A percentile compares a stretch with the other conserved stretches of the same genome.
These are phyloP conservation scores for Trametopsis cervina DNA, from an alignment of 768 basidiomycete species.

Conservation along the genomic window DNA sequence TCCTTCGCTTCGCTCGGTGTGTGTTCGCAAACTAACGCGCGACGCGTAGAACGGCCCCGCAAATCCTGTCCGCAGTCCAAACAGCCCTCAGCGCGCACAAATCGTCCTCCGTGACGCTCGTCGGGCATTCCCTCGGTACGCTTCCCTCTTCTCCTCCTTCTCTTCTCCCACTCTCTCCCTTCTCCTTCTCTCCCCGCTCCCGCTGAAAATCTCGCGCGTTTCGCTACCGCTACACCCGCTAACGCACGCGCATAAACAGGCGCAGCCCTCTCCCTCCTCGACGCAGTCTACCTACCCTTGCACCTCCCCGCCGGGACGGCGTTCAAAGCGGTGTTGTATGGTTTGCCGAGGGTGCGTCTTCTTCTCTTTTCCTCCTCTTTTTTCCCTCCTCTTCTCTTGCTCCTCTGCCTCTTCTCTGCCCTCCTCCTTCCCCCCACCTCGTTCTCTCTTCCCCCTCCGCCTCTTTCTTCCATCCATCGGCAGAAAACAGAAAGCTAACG, in stretches of 20 bases:
- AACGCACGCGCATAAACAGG: too few species aligned
- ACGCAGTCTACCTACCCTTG: slow-evolving; percentile 34
- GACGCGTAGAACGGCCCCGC: slow-evolving; percentile 29
- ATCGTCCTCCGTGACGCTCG: slow-evolving; percentile 34
- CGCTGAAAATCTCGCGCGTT: too few species aligned
- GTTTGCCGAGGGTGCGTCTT: slow-evolving; percentile 28
- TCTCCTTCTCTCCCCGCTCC: not conserved
- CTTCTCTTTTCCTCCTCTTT: too few species aligned
- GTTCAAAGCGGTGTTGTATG: slow-evolving; percentile 28
- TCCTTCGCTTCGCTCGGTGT: too few species aligned
- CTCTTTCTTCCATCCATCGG: slow-evolving; percentile 12
- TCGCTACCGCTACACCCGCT: too few species aligned
- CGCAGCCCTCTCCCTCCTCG: slow-evolving; percentile 32
- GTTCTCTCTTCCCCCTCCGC: too few species aligned
- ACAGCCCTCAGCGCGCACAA: slow-evolving; percentile 29
- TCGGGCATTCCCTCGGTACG: slow-evolving; percentile 37
- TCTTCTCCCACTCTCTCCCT: not conserved
- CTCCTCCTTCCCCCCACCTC: too few species aligned
- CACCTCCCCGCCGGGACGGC: slow-evolving; percentile 24
- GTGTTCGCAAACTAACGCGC: not conserved
- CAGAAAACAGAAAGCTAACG: too few species aligned
- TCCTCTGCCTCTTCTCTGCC: too few species aligned
- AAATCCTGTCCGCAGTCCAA: slow-evolving; percentile 39
- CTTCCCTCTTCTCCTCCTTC: not conserved
- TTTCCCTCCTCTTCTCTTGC: too few species aligned